Conservation (phyloP, 345 rosid species). For the Populus nigra region DNA sequence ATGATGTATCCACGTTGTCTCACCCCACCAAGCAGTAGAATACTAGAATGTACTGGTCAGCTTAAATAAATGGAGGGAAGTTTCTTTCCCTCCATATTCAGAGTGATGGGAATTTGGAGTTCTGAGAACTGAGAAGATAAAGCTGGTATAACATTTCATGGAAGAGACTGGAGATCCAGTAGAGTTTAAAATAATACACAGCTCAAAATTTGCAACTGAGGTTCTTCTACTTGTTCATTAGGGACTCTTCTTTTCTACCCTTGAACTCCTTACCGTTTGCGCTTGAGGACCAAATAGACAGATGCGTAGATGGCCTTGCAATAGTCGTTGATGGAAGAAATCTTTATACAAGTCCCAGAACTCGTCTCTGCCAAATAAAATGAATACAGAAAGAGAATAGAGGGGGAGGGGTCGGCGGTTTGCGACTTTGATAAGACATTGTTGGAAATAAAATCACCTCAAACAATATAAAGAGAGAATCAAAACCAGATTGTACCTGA, state of each 20-base stretch:
- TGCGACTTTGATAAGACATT: neutral
- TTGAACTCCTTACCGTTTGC: slow-evolving; percentile 26
- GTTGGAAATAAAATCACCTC: neutral
- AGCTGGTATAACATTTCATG: neutral
- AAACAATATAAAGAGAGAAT: neutral
- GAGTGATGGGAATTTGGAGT: neutral
- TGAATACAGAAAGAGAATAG: neutral
- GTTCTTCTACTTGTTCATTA: slow-evolving; percentile 12
- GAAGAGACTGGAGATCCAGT: neutral
- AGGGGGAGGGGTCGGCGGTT: too few species aligned
- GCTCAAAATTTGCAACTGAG: neutral
- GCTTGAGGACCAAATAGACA: slow-evolving; percentile 64
- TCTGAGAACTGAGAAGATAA: neutral
- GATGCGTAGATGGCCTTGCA: slow-evolving; percentile 51
- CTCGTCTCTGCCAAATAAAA: slow-evolving; percentile 58
- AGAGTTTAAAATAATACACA: neutral
- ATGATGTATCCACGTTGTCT: too few species aligned
- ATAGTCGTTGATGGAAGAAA: slow-evolving; percentile 56
- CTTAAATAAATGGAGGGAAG: too few species aligned
- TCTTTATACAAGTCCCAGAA: slow-evolving; percentile 84
- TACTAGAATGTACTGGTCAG: too few species aligned
- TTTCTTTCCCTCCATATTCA: neutral
- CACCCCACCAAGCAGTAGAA: too few species aligned
- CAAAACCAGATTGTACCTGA: slow-evolving; percentile 46
- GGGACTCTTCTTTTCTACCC: slow-evolving; percentile 27